These are phyloP conservation scores for Ophiostoma perfectum DNA, from an alignment of 2,329 filamentous ascomycete species.

Conservation along the genomic window DNA sequence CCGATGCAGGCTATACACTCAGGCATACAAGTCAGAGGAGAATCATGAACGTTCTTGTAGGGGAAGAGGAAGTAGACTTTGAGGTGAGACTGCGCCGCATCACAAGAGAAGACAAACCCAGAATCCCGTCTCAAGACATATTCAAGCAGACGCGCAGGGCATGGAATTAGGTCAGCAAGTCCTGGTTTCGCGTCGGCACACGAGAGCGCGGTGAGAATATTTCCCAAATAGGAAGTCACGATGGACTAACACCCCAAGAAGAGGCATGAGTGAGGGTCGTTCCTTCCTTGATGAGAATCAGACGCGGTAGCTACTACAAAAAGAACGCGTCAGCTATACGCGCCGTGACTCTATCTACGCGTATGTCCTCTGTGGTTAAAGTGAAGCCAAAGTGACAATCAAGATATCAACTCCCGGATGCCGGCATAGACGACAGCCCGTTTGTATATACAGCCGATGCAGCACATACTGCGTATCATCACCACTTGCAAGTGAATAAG, in stretches of 20 bases:
- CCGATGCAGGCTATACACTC: neutral
- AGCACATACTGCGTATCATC: too few species aligned
- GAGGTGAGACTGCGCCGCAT: neutral
- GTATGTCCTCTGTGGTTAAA: neutral
- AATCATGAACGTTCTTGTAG: neutral
- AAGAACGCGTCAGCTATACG: neutral
- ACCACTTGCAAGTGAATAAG: too few species aligned
- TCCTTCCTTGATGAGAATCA: constrained; percentile 11
- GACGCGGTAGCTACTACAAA: neutral
- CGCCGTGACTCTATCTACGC: neutral
- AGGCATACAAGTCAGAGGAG: neutral
- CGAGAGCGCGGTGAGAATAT: neutral
- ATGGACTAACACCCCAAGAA: constrained; percentile 15
- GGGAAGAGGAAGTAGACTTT: neutral
- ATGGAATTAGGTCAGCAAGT: neutral
- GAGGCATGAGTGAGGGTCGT: constrained; percentile 10
- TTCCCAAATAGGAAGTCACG: constrained; percentile 20
- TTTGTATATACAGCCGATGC: too few species aligned
- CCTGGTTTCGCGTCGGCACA: neutral
- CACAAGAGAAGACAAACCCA: neutral
- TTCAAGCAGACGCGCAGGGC: neutral
- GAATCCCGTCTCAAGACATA: neutral
- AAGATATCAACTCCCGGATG: too few species aligned
- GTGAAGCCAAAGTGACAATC: too few species aligned
- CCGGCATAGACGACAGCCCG: too few species aligned